Conservation (phyloP, 805 yeast genomes). For the Yamadazyma phyllophila region DNA sequence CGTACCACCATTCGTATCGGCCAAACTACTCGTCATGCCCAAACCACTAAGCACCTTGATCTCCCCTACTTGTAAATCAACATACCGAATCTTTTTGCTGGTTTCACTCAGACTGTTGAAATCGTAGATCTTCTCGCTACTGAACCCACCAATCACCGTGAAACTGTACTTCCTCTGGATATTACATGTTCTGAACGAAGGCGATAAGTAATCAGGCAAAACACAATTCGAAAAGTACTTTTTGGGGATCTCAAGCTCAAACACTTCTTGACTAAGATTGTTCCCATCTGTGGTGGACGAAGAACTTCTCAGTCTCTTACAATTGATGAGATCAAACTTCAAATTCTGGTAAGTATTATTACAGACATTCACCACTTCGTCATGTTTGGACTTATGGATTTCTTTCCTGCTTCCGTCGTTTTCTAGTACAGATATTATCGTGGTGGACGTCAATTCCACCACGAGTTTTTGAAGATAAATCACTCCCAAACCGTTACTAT, state of each 20-base stretch:
- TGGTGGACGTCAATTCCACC: slow-evolving; percentile 29
- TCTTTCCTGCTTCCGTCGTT: slow-evolving; percentile 20
- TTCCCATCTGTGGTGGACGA: slow-evolving; percentile 17
- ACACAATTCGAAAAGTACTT: slow-evolving; percentile 38
- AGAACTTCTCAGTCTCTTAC: slow-evolving; percentile 25
- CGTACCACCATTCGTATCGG: not conserved
- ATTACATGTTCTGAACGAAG: slow-evolving; percentile 57
- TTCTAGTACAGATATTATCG: slow-evolving; percentile 25
- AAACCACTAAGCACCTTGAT: slow-evolving; percentile 34
- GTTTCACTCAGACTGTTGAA: slow-evolving; percentile 19
- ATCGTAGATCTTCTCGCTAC: slow-evolving; percentile 23
- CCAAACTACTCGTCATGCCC: slow-evolving; percentile 21
- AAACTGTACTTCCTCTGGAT: slow-evolving; percentile 37
- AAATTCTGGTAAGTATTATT: slow-evolving; percentile 33
- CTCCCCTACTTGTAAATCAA: slow-evolving; percentile 31
- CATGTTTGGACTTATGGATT: slow-evolving; percentile 26
- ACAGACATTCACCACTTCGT: slow-evolving; percentile 26
- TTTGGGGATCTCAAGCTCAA: slow-evolving; percentile 46
- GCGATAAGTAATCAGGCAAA: slow-evolving; percentile 49
- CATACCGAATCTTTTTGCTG: slow-evolving; percentile 21
- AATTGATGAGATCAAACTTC: slow-evolving; percentile 38
- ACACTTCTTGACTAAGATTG: slow-evolving; percentile 5
- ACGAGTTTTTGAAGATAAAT: slow-evolving; percentile 42
- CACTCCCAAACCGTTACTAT: slow-evolving; percentile 47
- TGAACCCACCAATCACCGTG: slow-evolving; percentile 22